These are phyloP conservation scores for Blastocystis hominis DNA, from an alignment of 352 stramenopile genomes.

Conservation along the genomic window DNA sequence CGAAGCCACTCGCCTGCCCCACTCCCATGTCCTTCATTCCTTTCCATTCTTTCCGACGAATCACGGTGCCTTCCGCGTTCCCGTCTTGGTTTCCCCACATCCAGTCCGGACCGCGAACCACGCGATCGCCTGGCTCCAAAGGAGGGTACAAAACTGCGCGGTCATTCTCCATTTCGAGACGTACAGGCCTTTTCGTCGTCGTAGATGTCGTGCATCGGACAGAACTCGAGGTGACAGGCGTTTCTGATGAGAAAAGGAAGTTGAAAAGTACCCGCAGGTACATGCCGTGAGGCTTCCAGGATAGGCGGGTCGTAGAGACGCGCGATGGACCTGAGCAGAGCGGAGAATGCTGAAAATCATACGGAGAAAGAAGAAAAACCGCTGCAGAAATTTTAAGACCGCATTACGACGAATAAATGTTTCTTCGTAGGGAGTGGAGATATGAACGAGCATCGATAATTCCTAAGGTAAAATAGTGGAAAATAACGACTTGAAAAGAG, in stretches of 20 bases:
- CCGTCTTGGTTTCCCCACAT: slow-evolving; percentile 33
- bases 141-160: slow-evolving; percentile 27
- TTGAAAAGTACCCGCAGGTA: slow-evolving; percentile 18
- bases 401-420: slow-evolving; percentile 46
- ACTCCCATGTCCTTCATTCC: slow-evolving; percentile 23
- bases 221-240: slow-evolving; percentile 42
- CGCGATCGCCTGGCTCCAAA: slow-evolving; percentile 5
- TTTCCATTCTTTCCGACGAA: slow-evolving; percentile 54
- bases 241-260: neutral
- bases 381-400: slow-evolving; percentile 43
- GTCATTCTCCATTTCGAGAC: neutral
- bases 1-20: neutral
- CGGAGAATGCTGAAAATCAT: slow-evolving; percentile 13
- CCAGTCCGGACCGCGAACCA: slow-evolving; percentile 50
- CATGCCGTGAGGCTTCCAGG: slow-evolving; percentile 28
- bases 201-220: slow-evolving; percentile 54
- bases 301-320: slow-evolving; percentile 32
- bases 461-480: neutral
- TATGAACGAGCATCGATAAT: slow-evolving; percentile 47
- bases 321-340: slow-evolving; percentile 33
- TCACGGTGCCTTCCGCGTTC: slow-evolving; percentile 34
- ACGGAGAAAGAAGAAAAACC: neutral
- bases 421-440: slow-evolving; percentile 47
- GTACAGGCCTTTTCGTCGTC: slow-evolving; percentile 45
- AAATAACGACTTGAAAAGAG: slow-evolving; percentile 14